Percentiles rank a stretch among this genome's conserved stretches.
phyloP scores from a whole-genome alignment of 495 filamentous ascomycete genomes.

The Barbatosphaeria neglecta region DNA sequence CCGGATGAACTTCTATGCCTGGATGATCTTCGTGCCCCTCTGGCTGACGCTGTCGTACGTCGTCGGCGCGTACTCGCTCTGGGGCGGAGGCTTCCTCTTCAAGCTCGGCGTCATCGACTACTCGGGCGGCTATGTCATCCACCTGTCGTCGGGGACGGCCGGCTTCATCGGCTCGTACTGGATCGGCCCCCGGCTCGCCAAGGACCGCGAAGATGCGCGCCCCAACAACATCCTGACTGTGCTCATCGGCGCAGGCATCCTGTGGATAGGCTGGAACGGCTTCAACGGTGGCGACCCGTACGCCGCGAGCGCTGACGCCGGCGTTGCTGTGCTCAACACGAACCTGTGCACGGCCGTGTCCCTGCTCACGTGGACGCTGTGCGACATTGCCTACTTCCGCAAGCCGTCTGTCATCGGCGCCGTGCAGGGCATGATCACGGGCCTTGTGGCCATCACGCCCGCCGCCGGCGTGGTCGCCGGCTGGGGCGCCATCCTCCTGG shows the following conservation, averaged over 20 bases:
- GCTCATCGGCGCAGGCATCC: slow-evolving; percentile 41
- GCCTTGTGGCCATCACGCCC: slow-evolving; percentile 43
- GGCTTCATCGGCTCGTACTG: slow-evolving; percentile 43
- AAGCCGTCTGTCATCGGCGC: slow-evolving; percentile 9
- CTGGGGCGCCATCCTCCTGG: slow-evolving; percentile 44
- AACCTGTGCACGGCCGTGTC: slow-evolving; percentile 43
- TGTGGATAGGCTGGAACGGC: slow-evolving; percentile 50
- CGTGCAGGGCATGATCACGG: slow-evolving; percentile 10
- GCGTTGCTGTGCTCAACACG: slow-evolving; percentile 47
- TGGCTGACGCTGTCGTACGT: slow-evolving; percentile 43
- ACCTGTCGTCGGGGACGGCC: slow-evolving; percentile 44
- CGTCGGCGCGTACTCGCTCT: slow-evolving; percentile 35
- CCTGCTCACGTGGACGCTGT: slow-evolving; percentile 38
- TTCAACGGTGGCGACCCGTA: slow-evolving; percentile 50
- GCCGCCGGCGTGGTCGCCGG: slow-evolving; percentile 45
- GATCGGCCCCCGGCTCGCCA: slow-evolving; percentile 39
- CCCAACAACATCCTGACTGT: slow-evolving; percentile 42
- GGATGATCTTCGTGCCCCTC: slow-evolving; percentile 47
- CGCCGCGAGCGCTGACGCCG: slow-evolving; percentile 40
- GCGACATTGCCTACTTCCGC: slow-evolving; percentile 50
- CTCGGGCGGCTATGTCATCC: slow-evolving; percentile 49
- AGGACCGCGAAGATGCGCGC: slow-evolving; percentile 37
- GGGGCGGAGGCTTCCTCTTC: slow-evolving; percentile 45
- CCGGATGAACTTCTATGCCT: slow-evolving; percentile 43
- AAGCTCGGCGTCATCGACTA: slow-evolving; percentile 43